Conservation (phyloP, 441 rosid species). For the Brassica hybrid region DNA sequence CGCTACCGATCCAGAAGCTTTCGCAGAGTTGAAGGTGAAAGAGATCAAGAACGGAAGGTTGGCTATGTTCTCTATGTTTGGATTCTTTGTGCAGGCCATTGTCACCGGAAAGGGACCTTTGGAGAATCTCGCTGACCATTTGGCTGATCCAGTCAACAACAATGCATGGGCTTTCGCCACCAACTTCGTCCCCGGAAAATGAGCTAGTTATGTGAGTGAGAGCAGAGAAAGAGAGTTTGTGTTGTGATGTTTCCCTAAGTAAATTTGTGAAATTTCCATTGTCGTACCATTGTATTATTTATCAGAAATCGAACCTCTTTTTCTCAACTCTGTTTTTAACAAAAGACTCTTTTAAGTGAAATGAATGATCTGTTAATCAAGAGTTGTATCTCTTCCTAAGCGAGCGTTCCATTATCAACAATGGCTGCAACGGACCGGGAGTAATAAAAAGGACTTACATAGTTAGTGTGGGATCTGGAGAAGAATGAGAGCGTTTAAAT, state of each 20-base stretch:
- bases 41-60: constrained; percentile 78
- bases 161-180: constrained; percentile 89
- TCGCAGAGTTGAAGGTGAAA: constrained; percentile 77
- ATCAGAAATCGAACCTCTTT: constrained; percentile 29
- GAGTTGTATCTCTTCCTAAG: constrained; percentile 1
- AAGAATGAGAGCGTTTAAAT: constrained; percentile 65
- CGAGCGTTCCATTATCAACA: not conserved
- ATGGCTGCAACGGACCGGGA: not conserved
- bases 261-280: constrained; percentile 38
- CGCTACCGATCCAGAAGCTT: constrained; percentile 77
- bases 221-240: constrained; percentile 21
- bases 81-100: constrained; percentile 77
- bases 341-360: not conserved
- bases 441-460: constrained; percentile 18
- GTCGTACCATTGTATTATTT: constrained; percentile 20
- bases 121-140: constrained; percentile 78
- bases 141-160: constrained; percentile 81
- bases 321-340: constrained; percentile 24
- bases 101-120: constrained; percentile 80
- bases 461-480: constrained; percentile 71
- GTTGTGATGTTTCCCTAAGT: constrained; percentile 28
- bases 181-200: constrained; percentile 81
- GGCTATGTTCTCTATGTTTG: constrained; percentile 85
- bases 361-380: not conserved
- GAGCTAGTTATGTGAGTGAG: constrained; percentile 34